Evolutionary conservation across 306 rosid species (phyloP).

Genomic region (Casuarina glauca): DNA sequence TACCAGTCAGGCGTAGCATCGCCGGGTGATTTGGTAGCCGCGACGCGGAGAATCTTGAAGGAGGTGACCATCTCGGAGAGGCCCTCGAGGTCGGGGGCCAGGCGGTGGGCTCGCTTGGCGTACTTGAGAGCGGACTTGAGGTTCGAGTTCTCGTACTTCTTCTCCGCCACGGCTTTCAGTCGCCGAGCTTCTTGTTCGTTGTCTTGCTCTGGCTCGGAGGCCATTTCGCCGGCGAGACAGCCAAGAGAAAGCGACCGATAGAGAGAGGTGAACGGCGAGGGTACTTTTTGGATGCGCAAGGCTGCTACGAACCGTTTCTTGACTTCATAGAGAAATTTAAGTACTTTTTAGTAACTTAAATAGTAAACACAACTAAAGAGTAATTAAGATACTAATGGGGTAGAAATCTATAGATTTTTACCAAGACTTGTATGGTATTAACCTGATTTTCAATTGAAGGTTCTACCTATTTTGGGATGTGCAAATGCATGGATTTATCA

Average conservation of each 20-base stretch:
- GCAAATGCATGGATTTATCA: too few relatives aligned
- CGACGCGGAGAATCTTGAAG: conserved; percentile 52
- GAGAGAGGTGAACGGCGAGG: neutral
- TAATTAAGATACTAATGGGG: too few relatives aligned
- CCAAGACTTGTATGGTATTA: too few relatives aligned
- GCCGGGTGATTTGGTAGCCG: conserved; percentile 23
- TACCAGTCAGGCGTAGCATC: conserved; percentile 48
- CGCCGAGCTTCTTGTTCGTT: conserved; percentile 46
- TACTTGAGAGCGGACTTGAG: conserved; percentile 64
- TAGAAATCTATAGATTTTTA: too few relatives aligned
- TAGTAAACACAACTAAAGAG: too few relatives aligned
- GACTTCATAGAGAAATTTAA: too few relatives aligned
- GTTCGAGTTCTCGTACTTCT: conserved; percentile 49
- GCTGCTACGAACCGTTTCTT: too few relatives aligned
- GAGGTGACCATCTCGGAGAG: conserved; percentile 59
- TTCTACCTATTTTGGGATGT: too few relatives aligned
- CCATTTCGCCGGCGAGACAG: conserved; percentile 29
- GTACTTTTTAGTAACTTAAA: too few relatives aligned
- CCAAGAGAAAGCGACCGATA: neutral
- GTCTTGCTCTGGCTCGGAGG: conserved; percentile 33
- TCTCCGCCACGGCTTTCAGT: conserved; percentile 48
- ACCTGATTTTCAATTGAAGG: too few relatives aligned
- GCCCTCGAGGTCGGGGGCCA: conserved; percentile 50
- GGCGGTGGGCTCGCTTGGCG: conserved; percentile 57
- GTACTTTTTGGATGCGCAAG: too few relatives aligned